Evolutionary conservation across 208 protist species (phyloP), one percentile per base, ranked within the genome.

Genomic region (Tritrichomonas musculus): DNA sequence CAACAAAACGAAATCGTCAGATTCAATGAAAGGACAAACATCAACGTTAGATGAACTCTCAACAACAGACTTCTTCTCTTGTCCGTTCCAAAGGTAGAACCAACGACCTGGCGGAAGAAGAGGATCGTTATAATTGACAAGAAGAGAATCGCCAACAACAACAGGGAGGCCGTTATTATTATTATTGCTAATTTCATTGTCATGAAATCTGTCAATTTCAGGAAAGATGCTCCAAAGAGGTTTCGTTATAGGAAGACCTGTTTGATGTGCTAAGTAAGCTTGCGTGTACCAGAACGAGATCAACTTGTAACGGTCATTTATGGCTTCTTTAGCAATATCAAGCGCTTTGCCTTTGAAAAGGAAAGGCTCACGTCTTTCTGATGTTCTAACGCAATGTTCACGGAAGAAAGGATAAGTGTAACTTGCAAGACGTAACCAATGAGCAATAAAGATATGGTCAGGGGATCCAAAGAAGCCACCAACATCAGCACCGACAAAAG

Each of bases 371-470:
- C 98, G 96, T 44, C 98, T 97, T 93, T 97, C 97, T 13, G 98
- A 98, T 57, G 99, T 97, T 47, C 98, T 95, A 94, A 99, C 97
- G 17, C 97, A 96, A 95, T 99, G 98, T 25, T 96, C 97, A 64
- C 99, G 97, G 94, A 99, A 98, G 96, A 99, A 99, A n/a, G 98
- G 98, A 94, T 98, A 97, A 3, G 27, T 3, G 92, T 97, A 99
- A 53, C 96, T 94, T 20, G 96, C 96, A 0, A 97, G 95, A 96
- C 99, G 98, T 94, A 98, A 98, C 98, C 98, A 99, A 41, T 98
- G 97, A 27, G 97, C 96, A 55, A 99, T 95, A 13, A 99, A 96
- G 94, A 99, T 97, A 57, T 96, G 94, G 39, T 97, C 96, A 20
- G 98, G 17, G 57, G 25, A 97, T 92, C 96, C 97, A 96, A 99